Evolutionary conservation across 2,329 filamentous ascomycete species (phyloP), one percentile per base, ranked within the genome.

Genomic region (Colletotrichum salicis): DNA sequence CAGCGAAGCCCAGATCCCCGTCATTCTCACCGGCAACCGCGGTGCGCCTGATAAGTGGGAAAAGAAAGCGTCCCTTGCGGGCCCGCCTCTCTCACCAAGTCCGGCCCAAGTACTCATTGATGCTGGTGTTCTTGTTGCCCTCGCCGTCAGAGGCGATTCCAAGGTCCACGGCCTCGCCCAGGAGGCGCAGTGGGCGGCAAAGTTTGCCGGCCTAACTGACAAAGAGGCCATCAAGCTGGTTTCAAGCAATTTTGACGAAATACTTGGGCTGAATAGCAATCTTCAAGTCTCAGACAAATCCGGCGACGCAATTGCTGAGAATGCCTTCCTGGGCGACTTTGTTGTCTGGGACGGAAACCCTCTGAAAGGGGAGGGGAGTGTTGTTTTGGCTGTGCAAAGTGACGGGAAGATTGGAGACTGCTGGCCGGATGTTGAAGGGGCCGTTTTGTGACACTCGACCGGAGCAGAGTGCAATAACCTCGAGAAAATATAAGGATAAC

Each of bases 271-370:
- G 13, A 75, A 80, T 35, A 74, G 4, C 11, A 13, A 37, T 7
- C 0, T n/a, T 11, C 13, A 11, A 1, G 13, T 10, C 5, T 22
- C 31, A 2, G 45, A 24, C 4, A 11, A 41, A 27, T 24, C 19
- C 8, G 37, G 10, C 6, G 35, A 8, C 6, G 4, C 5, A 15
- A 15, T 31, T 33, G 5, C 7, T 11, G 12, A 67, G 24, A 77
- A 74, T 31, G 75, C 72, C 12, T 60, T 13, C 24, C 3, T 6
- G 0, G 61, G 45, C 6, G 84, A 85, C 64, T 76, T 84, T 59
- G 83, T 85, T 13, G 70, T 85, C 7, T 86, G 79, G 75, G 83
- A 85, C 68, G 83, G 83, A 2, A 79, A 80, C 74, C 84, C 83
- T 27, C 72, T 85, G 3, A 48, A n/a, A 10, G 41, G 41, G 27